Percentiles rank a stretch among this genome's conserved stretches.
Evolutionary conservation across 768 basidiomycete genomes (phyloP).

Genomic region (Mycena indigotica): DNA sequence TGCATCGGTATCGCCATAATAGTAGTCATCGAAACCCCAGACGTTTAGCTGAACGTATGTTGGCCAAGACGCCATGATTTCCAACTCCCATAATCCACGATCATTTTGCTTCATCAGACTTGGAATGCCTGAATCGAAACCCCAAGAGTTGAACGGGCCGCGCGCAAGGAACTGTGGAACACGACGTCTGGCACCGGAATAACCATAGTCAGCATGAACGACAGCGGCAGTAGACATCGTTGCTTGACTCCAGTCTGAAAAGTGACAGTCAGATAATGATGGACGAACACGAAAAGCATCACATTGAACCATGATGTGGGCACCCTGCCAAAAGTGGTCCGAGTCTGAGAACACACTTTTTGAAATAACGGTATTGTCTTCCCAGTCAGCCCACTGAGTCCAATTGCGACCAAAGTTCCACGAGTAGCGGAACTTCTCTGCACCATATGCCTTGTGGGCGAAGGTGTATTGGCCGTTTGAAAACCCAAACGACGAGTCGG

Average conservation of each 20-base stretch:
- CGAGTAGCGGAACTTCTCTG: slow-evolving; percentile 85
- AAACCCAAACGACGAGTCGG: slow-evolving; percentile 51
- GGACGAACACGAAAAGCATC: slow-evolving; percentile 28
- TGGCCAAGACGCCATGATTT: slow-evolving; percentile 91
- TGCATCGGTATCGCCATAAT: slow-evolving; percentile 86
- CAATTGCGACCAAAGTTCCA: slow-evolving; percentile 86
- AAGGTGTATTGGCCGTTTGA: slow-evolving; percentile 71
- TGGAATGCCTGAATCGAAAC: slow-evolving; percentile 80
- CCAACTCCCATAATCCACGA: slow-evolving; percentile 78
- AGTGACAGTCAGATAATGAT: not conserved
- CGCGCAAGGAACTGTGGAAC: slow-evolving; percentile 87
- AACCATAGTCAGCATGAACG: slow-evolving; percentile 76
- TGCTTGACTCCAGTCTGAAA: slow-evolving; percentile 74
- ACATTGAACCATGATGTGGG: slow-evolving; percentile 92
- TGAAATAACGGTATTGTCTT: slow-evolving; percentile 68
- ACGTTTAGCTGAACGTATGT: slow-evolving; percentile 89
- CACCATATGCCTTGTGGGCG: slow-evolving; percentile 81
- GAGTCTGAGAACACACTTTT: slow-evolving; percentile 53
- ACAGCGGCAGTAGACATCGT: slow-evolving; percentile 64
- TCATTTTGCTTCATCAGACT: slow-evolving; percentile 66
- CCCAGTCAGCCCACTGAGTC: slow-evolving; percentile 80
- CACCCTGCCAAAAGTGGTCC: slow-evolving; percentile 72
- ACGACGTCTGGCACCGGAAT: slow-evolving; percentile 59
- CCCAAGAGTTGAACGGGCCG: slow-evolving; percentile 91
- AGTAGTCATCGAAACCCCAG: slow-evolving; percentile 88